Evolutionary conservation across 108 stramenopile genomes (phyloP), one percentile per base, ranked within the genome.

Genomic region (Nitzschia inconspicua): DNA sequence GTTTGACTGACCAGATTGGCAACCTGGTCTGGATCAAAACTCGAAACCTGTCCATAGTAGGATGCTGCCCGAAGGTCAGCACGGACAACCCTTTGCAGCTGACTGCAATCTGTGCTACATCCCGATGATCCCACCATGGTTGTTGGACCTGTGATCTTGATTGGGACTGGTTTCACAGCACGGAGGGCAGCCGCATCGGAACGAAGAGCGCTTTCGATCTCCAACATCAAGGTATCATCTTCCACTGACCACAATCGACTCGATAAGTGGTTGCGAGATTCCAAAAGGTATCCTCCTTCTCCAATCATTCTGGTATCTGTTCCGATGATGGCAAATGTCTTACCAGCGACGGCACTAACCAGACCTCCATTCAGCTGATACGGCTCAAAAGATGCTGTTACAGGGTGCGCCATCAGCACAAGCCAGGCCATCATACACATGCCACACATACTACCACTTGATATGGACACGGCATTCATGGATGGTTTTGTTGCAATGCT

Each of bases 381-480:
- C 6, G 91, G 91, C 28, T 93, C 91, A 63, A 93, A 86, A n/a
- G 57, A 26, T n/a, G n/a, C n/a, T n/a, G n/a, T n/a, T n/a, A n/a
- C n/a, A n/a, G n/a, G n/a, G n/a, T n/a, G n/a, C n/a, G n/a, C n/a
- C n/a, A n/a, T n/a, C n/a, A n/a, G n/a, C n/a, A n/a, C n/a, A n/a
- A n/a, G n/a, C n/a, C n/a, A n/a, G n/a, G n/a, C n/a, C n/a, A n/a
- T n/a, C n/a, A n/a, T n/a, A n/a, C n/a, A n/a, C n/a, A n/a, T n/a
- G n/a, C n/a, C n/a, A n/a, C n/a, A n/a, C n/a, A n/a, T n/a, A n/a
- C n/a, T n/a, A n/a, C n/a, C n/a, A n/a, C n/a, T n/a, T n/a, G n/a
- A n/a, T n/a, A n/a, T n/a, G n/a, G n/a, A n/a, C n/a, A n/a, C n/a
- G n/a, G n/a, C n/a, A n/a, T n/a, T n/a, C n/a, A n/a, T n/a, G n/a